Base-by-base conservation (phyloP, 352 stramenopile genomes). In the Globisporangium recalcitrans region DNA sequence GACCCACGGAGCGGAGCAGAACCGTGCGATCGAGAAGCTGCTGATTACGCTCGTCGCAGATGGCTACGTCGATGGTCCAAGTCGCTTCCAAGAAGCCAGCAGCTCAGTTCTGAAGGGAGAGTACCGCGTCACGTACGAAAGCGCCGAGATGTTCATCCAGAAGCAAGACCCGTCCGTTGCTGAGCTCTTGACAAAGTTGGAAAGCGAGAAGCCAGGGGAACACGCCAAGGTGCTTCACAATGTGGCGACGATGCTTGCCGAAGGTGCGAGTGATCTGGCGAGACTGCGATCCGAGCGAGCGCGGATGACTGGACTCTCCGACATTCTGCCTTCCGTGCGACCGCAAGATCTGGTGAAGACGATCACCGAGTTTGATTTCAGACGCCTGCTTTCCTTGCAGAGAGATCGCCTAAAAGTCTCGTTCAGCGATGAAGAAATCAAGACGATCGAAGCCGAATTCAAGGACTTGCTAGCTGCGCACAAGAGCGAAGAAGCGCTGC, bases 81-180 rank as follows among this genome's bases (percentile, higher is more conserved):
- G 58, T 21, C 58, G 58, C 21, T 63, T 63, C 36, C 47, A 29
- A 11, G 46, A 34, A 22, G 34, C 34, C 5, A 26, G 7, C 14
- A 29, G 13, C 4, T 26, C 22, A 7, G 58, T 52, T 19, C 22
- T 58, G 7, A 47, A 53, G 24, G 58, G 58, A 14, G 58, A 63
- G 22, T 63, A 63, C 34, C 58, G 58, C 58, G 58, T 63, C n/a
- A 52, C 32, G 48, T 26, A 40, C 47, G 58, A 63, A 27, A 63
- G 58, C 24, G 58, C 32, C 24, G 58, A 57, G 34, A 63, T 63
- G 58, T 63, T 63, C 22, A 32, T 63, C 31, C 56, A 47, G 24
- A 48, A 58, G 58, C 48, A 63, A 34, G 47, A 36, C 3, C 14
- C 48, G 16, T 31, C 40, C 32, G 58, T 46, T 31, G 58, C 36